These are phyloP conservation scores for Arthrobotrys musiformis DNA, from an alignment of 2,329 filamentous ascomycete genomes.

Conservation along the genomic window DNA sequence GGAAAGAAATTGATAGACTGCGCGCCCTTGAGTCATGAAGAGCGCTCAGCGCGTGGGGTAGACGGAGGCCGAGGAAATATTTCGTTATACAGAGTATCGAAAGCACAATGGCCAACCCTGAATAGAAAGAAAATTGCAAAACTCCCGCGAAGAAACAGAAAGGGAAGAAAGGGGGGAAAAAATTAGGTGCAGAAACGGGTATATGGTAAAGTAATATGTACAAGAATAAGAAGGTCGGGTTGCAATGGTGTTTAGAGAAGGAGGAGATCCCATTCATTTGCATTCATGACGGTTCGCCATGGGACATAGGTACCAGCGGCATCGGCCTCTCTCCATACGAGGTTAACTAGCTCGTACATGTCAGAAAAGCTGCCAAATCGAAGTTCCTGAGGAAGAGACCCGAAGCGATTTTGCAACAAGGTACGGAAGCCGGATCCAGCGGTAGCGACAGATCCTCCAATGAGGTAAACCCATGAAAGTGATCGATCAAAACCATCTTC, in stretches of 20 bases:
- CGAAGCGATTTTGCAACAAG: constrained; percentile 80
- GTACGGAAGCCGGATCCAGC: constrained; percentile 78
- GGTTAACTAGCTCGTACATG: constrained; percentile 78
- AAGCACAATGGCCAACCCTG: constrained; percentile 31
- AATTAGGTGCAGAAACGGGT: constrained; percentile 34
- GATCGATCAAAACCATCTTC: constrained; percentile 86
- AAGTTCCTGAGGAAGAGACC: constrained; percentile 78
- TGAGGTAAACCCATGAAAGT: constrained; percentile 90
- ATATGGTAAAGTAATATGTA: constrained; percentile 55
- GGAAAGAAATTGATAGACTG: constrained; percentile 43
- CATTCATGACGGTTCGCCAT: constrained; percentile 94
- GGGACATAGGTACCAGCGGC: constrained; percentile 74
- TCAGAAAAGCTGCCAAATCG: constrained; percentile 86
- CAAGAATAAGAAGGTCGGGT: constrained; percentile 25
- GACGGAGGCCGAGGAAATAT: constrained; percentile 6
- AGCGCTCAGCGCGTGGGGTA: constrained; percentile 48
- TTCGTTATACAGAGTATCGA: constrained; percentile 50
- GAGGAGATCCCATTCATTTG: constrained; percentile 91
- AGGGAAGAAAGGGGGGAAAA: too few relatives aligned
- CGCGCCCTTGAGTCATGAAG: constrained; percentile 54
- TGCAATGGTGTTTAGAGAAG: constrained; percentile 74
- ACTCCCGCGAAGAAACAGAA: constrained; percentile 22
- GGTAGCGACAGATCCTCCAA: constrained; percentile 82
- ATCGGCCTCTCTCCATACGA: constrained; percentile 83
- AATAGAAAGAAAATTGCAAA: constrained; percentile 20